These are phyloP conservation scores for Hawksworthiomyces lignivorus DNA, from an alignment of 2,329 filamentous ascomycete species.

Conservation along the genomic window DNA sequence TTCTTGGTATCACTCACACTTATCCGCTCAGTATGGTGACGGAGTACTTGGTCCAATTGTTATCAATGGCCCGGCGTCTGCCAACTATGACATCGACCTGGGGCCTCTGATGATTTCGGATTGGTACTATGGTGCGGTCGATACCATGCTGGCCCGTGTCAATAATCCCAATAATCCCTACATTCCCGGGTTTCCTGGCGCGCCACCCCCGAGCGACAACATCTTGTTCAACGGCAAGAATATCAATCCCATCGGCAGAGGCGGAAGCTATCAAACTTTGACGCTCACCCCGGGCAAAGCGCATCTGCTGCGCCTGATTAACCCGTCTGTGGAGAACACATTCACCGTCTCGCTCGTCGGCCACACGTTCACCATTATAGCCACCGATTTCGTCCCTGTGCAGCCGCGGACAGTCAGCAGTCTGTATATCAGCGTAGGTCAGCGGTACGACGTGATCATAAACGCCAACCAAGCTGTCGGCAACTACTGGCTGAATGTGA, in stretches of 20 bases:
- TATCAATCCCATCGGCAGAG: conserved; percentile 20
- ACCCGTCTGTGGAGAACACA: conserved; percentile 40
- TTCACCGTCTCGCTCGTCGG: conserved; percentile 38
- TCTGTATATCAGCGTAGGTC: conserved; percentile 43
- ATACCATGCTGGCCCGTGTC: conserved; percentile 18
- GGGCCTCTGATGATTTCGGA: conserved; percentile 42
- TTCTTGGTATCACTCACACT: conserved; percentile 42
- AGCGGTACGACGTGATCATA: conserved; percentile 40
- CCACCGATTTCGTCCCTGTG: conserved; percentile 44
- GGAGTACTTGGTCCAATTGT: conserved; percentile 44
- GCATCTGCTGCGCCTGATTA: conserved; percentile 40
- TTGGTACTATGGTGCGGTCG: conserved; percentile 37
- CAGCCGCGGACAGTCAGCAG: conserved; percentile 39
- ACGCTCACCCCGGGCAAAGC: conserved; percentile 33
- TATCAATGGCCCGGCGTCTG: conserved; percentile 39
- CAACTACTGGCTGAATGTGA: conserved; percentile 36
- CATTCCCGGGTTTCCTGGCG: conserved; percentile 15
- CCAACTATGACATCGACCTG: conserved; percentile 46
- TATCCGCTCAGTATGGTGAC: conserved; percentile 41
- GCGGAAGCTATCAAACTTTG: conserved; percentile 23
- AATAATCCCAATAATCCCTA: conserved; percentile 17
- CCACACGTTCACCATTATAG: conserved; percentile 37
- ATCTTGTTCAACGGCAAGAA: conserved; percentile 35
- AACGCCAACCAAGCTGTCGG: conserved; percentile 24
- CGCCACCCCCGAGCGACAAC: conserved; percentile 27